Evolutionary conservation across 1,284 basidiomycete species (phyloP), one percentile per base, ranked within the genome.

Genomic region (Ceratobasidium theobromae): DNA sequence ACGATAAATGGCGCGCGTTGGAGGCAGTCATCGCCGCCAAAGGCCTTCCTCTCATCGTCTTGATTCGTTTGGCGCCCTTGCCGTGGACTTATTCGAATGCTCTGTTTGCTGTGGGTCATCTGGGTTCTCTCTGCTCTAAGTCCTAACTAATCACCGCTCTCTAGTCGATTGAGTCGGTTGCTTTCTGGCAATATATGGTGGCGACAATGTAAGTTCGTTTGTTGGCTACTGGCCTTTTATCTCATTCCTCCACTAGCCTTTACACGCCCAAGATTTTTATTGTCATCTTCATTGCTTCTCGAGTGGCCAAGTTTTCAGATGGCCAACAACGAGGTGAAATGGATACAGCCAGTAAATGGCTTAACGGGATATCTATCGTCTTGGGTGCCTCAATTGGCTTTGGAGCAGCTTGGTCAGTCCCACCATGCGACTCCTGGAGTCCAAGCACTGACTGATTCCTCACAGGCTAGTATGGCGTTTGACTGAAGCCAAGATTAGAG

Each of bases 61-160:
- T 93, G 49, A 87, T 93, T 70, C 84, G 91, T n/a, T 75, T 90
- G 21, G 91, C 88, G 4, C 87, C 91, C 1, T 84, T 93, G 73
- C 89, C 91, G 60, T 88, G 89, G 89, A 86, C 87, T 0, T 93
- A 91, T 72, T 84, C 87, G 14, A 93, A 91, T 70, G 79, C 86
- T 0, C 77, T 92, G 12, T 91, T 93, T 72, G 86, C 89, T 40
- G 88, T 88, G 69, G 77, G 86, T 78, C 2, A 49, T n/a, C 35
- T 53, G n/a, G 4, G 30, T 14, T 9, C 9, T 14, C 27, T 53
- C n/a, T 67, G 53, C 32, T 53, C 28, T 38, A 21, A 32, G n/a
- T n/a, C 6, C 9, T 33, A 14, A 41, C n/a, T 43, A 16, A 45
- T 4, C 41, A 46, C 43, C 30, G 51, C 55, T 48, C 18, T 65